Conservation (phyloP, 2,329 filamentous ascomycete species). For the Hymenoscyphus scutula region DNA sequence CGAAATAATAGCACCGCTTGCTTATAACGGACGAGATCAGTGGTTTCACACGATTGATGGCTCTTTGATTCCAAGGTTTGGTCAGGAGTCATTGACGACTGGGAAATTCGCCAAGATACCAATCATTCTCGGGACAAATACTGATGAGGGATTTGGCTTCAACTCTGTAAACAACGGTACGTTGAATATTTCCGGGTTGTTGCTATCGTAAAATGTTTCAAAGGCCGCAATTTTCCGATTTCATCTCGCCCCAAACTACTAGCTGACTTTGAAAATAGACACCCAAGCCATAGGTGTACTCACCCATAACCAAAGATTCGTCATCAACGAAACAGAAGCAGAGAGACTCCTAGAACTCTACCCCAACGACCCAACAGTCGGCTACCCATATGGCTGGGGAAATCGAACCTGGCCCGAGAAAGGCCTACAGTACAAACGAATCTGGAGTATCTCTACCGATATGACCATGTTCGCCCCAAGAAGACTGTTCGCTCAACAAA, state of each 20-base stretch:
- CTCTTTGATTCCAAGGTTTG: not conserved
- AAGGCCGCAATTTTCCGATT: not conserved
- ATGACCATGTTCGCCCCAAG: not conserved
- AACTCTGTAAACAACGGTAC: not conserved
- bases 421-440: not conserved
- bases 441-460: not conserved
- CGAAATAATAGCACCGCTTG: not conserved
- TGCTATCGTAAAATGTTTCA: too few species aligned
- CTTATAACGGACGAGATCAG: not conserved
- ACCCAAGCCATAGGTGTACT: not conserved
- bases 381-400: constrained; percentile 1
- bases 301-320: not conserved
- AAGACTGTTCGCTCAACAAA: not conserved
- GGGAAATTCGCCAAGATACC: not conserved
- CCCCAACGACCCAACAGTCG: not conserved
- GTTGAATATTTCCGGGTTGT: not conserved
- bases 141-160: not conserved
- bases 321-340: not conserved
- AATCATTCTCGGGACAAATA: not conserved
- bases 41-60: constrained; percentile 3
- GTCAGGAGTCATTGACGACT: not conserved
- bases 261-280: not conserved
- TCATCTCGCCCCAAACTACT: not conserved
- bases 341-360: not conserved
- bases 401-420: not conserved